Evolutionary conservation across 2,329 filamentous ascomycete species (phyloP).

Genomic region (Huntiella savannae): DNA sequence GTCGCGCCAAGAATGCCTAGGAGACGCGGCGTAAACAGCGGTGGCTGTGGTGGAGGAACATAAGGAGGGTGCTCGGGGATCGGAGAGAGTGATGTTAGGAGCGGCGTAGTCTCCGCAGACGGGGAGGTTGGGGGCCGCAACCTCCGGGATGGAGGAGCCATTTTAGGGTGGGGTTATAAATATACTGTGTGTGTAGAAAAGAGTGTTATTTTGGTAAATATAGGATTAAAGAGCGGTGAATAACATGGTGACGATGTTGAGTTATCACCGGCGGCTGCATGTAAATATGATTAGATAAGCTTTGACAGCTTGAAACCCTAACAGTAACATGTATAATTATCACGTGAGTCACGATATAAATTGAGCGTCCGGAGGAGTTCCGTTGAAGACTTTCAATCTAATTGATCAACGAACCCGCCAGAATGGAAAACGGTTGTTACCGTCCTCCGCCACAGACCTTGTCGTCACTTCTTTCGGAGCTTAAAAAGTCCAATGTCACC

Average conservation of each 20-base stretch:
- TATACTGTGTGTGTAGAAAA: too few relatives aligned
- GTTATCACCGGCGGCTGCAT: neutral
- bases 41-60: constrained; percentile 18
- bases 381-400: too few relatives aligned
- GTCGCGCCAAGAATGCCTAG: constrained; percentile 34
- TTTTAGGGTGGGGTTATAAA: too few relatives aligned
- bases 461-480: constrained; percentile 47
- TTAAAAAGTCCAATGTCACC: constrained; percentile 46
- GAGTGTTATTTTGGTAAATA: too few relatives aligned
- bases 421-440: neutral
- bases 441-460: constrained; percentile 41
- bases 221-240: too few relatives aligned
- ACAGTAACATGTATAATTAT: too few relatives aligned
- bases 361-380: too few relatives aligned
- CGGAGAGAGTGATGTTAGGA: neutral
- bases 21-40: constrained; percentile 29
- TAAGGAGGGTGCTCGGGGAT: neutral
- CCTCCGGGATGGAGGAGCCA: neutral
- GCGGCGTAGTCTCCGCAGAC: constrained; percentile 6
- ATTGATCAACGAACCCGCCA: neutral
- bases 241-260: neutral
- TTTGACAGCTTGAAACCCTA: neutral
- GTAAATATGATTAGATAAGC: neutral
- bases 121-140: neutral
- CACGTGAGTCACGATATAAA: too few relatives aligned